Conservation (phyloP, 139 green algal species). For the Coelastrella sp. region DNA sequence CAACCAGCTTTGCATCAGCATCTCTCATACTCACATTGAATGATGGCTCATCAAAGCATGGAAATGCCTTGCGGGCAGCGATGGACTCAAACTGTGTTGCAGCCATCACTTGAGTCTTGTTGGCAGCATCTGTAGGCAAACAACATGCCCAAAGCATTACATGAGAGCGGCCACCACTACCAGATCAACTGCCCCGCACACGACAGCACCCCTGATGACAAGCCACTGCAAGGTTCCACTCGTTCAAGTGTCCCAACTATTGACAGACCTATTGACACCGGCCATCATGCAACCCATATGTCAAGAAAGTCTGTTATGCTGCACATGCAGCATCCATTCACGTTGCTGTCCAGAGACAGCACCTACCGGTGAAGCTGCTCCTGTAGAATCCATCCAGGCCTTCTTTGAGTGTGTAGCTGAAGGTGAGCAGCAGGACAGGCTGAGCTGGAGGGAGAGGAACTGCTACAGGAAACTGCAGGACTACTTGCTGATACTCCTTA, state of each 20-base stretch:
- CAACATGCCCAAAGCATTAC: too few relatives aligned
- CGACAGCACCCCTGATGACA: too few relatives aligned
- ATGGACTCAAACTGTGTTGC: conserved; percentile 87
- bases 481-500: conserved; percentile 13
- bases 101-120: conserved; percentile 60
- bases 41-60: conserved; percentile 93
- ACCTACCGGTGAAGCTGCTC: conserved; percentile 57
- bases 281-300: too few relatives aligned
- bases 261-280: too few relatives aligned
- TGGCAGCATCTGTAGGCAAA: conserved; percentile 51
- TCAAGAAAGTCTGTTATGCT: too few relatives aligned
- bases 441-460: neutral
- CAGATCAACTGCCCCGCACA: too few relatives aligned
- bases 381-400: conserved; percentile 78
- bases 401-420: conserved; percentile 70
- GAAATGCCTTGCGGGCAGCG: conserved; percentile 84
- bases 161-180: too few relatives aligned
- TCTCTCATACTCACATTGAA: conserved; percentile 76
- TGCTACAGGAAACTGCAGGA: conserved; percentile 43
- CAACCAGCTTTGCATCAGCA: too few relatives aligned
- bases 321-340: neutral
- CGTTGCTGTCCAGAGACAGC: neutral
- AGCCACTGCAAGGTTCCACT: too few relatives aligned
- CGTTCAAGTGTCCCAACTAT: too few relatives aligned
- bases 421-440: conserved; percentile 60